phyloP scores from a whole-genome alignment of 495 filamentous ascomycete species.

The Cryomyces minteri region DNA sequence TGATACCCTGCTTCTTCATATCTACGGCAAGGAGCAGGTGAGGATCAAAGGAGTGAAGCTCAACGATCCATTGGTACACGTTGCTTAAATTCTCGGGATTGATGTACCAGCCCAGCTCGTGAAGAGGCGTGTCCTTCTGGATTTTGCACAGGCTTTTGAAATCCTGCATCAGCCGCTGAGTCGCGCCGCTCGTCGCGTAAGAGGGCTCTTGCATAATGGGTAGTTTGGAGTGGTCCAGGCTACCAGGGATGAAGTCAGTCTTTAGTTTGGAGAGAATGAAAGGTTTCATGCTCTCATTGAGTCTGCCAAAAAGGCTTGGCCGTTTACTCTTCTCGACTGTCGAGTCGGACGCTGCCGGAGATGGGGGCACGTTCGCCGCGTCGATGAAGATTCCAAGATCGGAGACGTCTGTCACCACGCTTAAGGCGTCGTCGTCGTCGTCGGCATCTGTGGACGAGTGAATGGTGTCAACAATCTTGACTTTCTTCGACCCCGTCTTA shows the following conservation, averaged over 20 bases:
- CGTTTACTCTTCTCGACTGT: not conserved
- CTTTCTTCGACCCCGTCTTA: constrained; percentile 11
- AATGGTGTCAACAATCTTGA: constrained; percentile 12
- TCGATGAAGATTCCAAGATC: constrained; percentile 30
- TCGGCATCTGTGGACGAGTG: not conserved
- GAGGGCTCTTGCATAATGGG: constrained; percentile 41
- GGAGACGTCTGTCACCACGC: constrained; percentile 32
- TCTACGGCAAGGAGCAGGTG: constrained; percentile 53
- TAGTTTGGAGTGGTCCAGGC: constrained; percentile 34
- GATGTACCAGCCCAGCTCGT: constrained; percentile 77
- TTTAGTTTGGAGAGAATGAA: not conserved
- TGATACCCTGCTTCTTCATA: constrained; percentile 40
- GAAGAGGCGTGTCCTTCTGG: constrained; percentile 41
- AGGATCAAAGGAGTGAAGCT: constrained; percentile 67
- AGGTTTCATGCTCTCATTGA: not conserved
- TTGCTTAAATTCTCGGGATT: constrained; percentile 40
- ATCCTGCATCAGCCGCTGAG: constrained; percentile 41
- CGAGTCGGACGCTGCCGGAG: constrained; percentile 4
- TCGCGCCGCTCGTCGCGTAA: constrained; percentile 48
- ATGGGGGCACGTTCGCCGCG: constrained; percentile 5
- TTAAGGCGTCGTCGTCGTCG: constrained; percentile 18
- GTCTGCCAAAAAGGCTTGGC: not conserved
- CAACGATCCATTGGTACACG: constrained; percentile 85
- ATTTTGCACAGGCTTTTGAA: constrained; percentile 39
- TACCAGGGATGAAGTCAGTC: constrained; percentile 51